These are phyloP conservation scores for Alternaria atra DNA, from an alignment of 2,329 filamentous ascomycete species.

Conservation along the genomic window DNA sequence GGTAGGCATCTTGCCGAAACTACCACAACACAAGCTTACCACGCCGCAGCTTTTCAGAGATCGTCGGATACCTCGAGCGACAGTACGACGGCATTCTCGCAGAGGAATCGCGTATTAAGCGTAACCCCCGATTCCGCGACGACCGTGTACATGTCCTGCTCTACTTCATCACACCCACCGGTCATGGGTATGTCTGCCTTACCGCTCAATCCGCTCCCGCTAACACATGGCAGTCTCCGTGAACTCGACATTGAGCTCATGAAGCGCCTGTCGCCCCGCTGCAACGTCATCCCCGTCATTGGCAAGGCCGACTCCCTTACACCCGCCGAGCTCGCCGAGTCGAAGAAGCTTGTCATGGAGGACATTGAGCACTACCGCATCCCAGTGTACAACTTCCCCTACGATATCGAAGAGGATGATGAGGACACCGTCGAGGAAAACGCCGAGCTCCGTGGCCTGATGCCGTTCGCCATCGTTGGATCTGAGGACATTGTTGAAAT, in stretches of 20 bases:
- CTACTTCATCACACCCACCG: slow-evolving; percentile 99
- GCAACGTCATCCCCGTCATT: slow-evolving; percentile 99
- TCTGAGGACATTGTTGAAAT: slow-evolving; percentile 96
- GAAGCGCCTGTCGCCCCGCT: slow-evolving; percentile 97
- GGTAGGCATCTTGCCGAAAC: slow-evolving; percentile 62
- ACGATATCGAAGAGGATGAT: slow-evolving; percentile 99
- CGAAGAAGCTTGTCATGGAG: slow-evolving; percentile 99
- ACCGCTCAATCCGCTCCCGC: slow-evolving; percentile 2
- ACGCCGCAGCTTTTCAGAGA: slow-evolving; percentile 85
- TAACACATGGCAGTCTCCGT: slow-evolving; percentile 72
- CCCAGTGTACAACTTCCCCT: slow-evolving; percentile 99
- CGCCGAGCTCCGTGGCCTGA: slow-evolving; percentile 92
- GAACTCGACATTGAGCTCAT: slow-evolving; percentile 99
- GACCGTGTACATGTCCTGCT: slow-evolving; percentile 98
- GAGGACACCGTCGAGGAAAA: slow-evolving; percentile 99
- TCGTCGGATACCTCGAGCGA: slow-evolving; percentile 96
- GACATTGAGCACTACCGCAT: slow-evolving; percentile 99
- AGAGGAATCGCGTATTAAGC: slow-evolving; percentile 99
- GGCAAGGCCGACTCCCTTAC: slow-evolving; percentile 98
- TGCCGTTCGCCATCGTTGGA: slow-evolving; percentile 99
- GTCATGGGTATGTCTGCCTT: slow-evolving; percentile 75
- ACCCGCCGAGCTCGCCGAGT: slow-evolving; percentile 94
- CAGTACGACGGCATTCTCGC: slow-evolving; percentile 99
- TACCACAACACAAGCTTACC: slow-evolving; percentile 24
- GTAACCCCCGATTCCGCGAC: slow-evolving; percentile 99